A percentile compares a stretch with the other conserved stretches of the same genome.
Conservation (phyloP, 805 yeast species). For the Saccharomyces paradoxus region DNA sequence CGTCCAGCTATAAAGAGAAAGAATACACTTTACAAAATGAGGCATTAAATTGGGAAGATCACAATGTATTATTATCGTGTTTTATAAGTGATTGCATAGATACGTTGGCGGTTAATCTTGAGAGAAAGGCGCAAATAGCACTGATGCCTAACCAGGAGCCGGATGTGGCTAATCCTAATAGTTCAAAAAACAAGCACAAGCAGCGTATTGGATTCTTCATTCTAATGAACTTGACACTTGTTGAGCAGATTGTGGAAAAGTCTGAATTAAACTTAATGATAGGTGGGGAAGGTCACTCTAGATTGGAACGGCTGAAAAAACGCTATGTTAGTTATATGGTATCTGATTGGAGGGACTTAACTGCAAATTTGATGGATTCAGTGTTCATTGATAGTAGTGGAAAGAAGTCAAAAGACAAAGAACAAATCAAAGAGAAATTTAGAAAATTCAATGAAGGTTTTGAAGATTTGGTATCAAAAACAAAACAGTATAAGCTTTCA, state of each 20-base stretch:
- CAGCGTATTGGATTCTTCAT: slow-evolving; percentile 58
- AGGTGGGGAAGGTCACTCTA: slow-evolving; percentile 47
- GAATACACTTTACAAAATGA: slow-evolving; percentile 19
- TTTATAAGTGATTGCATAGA: slow-evolving; percentile 75
- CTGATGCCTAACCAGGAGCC: slow-evolving; percentile 16
- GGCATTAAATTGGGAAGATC: slow-evolving; percentile 13
- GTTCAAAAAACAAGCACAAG: slow-evolving; percentile 23
- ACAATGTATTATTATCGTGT: slow-evolving; percentile 49
- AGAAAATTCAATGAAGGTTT: slow-evolving; percentile 73
- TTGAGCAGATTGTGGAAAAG: slow-evolving; percentile 65
- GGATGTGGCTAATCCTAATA: slow-evolving; percentile 16
- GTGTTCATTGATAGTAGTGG: slow-evolving; percentile 46
- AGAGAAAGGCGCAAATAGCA: slow-evolving; percentile 42
- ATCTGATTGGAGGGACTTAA: slow-evolving; percentile 71
- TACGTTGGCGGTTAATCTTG: slow-evolving; percentile 56
- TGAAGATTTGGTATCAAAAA: slow-evolving; percentile 64
- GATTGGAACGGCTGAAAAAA: slow-evolving; percentile 63
- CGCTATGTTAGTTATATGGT: slow-evolving; percentile 65
- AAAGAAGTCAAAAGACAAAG: slow-evolving; percentile 64
- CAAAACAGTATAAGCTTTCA: slow-evolving; percentile 55
- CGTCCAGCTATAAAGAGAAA: slow-evolving; percentile 36
- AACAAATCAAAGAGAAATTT: slow-evolving; percentile 76
- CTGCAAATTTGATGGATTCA: slow-evolving; percentile 72
- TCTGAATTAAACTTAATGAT: slow-evolving; percentile 48
- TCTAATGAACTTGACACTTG: slow-evolving; percentile 59